Evolutionary conservation across 2,329 filamentous ascomycete species (phyloP).

Genomic region (Cytospora piceae): DNA sequence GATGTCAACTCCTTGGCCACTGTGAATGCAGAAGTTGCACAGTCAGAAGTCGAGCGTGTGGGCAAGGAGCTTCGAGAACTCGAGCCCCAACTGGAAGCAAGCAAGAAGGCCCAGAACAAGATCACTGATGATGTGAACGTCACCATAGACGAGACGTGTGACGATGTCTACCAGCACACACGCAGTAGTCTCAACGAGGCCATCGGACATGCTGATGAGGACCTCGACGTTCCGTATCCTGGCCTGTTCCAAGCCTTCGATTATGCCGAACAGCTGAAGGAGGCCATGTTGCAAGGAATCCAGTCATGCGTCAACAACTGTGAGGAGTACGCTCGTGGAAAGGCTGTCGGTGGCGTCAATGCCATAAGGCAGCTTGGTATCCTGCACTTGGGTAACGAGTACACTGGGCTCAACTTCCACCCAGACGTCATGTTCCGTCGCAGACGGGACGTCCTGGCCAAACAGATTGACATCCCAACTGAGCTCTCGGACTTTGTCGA

Average conservation of each 20-base stretch:
- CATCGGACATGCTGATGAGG: slow-evolving; percentile 76
- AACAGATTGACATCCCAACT: slow-evolving; percentile 84
- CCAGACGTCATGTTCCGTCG: slow-evolving; percentile 93
- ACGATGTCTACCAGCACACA: slow-evolving; percentile 83
- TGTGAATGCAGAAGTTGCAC: slow-evolving; percentile 86
- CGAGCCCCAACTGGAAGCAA: slow-evolving; percentile 83
- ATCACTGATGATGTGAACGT: slow-evolving; percentile 80
- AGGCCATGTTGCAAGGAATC: slow-evolving; percentile 89
- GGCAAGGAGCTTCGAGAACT: slow-evolving; percentile 78
- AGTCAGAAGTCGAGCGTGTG: slow-evolving; percentile 82
- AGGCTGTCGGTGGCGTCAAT: slow-evolving; percentile 80
- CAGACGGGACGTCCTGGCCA: slow-evolving; percentile 77
- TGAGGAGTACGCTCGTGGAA: slow-evolving; percentile 81
- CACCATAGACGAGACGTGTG: slow-evolving; percentile 82
- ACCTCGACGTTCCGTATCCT: slow-evolving; percentile 84
- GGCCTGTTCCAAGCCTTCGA: slow-evolving; percentile 84
- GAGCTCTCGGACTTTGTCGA: slow-evolving; percentile 96
- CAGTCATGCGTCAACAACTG: slow-evolving; percentile 76
- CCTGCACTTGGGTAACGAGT: slow-evolving; percentile 85
- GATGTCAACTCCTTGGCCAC: slow-evolving; percentile 82
- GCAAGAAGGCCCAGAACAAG: slow-evolving; percentile 77
- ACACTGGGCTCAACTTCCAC: slow-evolving; percentile 83
- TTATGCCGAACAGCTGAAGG: slow-evolving; percentile 91
- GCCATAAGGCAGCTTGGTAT: slow-evolving; percentile 88
- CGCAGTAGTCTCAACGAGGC: slow-evolving; percentile 74